These are phyloP conservation scores for Pulveroboletus sp. DNA, from an alignment of 768 basidiomycete species.

Conservation along the genomic window DNA sequence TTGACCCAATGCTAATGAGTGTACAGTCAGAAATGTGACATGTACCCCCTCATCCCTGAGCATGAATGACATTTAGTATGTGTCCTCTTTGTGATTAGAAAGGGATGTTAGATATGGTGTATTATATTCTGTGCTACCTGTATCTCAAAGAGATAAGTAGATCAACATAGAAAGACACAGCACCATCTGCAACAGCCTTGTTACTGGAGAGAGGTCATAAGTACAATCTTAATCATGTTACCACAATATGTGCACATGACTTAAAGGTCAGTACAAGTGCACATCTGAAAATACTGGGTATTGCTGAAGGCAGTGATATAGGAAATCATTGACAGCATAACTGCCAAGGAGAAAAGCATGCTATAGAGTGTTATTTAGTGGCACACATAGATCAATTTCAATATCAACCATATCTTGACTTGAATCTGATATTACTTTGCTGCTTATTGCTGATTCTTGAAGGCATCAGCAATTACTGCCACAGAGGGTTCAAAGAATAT, in stretches of 20 bases:
- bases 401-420: constrained; percentile 16
- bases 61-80: too few species aligned
- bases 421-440: constrained; percentile 21
- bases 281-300: constrained; percentile 34
- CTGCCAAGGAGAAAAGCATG: constrained; percentile 49
- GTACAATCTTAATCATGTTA: neutral
- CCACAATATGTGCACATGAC: constrained; percentile 38
- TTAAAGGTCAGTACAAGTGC: constrained; percentile 43
- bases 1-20: too few species aligned
- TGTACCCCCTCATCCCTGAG: too few species aligned
- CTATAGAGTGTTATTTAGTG: constrained; percentile 6
- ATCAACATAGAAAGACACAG: constrained; percentile 36
- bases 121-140: too few species aligned
- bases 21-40: too few species aligned
- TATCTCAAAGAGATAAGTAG: constrained; percentile 40
- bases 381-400: neutral
- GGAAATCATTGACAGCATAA: constrained; percentile 44
- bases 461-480: constrained; percentile 30
- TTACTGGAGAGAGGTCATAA: constrained; percentile 24
- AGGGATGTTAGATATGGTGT: too few species aligned
- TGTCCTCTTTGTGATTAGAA: too few species aligned
- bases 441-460: constrained; percentile 24
- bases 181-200: constrained; percentile 51
- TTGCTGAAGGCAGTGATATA: constrained; percentile 39
- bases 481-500: constrained; percentile 42